A percentile compares a stretch with the other conserved stretches of the same genome.
Conservation (phyloP, 192 early-diverging fungal genomes). For the Coemansia sp. region DNA sequence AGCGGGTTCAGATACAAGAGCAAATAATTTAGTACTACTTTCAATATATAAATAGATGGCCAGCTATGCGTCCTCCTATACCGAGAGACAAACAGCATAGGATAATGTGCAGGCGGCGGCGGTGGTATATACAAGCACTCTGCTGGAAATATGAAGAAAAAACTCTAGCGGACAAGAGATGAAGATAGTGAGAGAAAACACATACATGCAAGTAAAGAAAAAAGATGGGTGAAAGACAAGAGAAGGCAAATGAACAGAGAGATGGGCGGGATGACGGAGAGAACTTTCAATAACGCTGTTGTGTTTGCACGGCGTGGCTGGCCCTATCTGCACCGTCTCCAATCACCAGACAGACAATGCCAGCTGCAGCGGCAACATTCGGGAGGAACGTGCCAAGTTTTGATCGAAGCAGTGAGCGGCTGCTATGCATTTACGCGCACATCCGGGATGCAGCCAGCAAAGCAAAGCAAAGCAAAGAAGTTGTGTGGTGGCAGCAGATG, state of each 20-base stretch:
- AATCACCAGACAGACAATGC: not conserved
- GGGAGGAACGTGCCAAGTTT: too few species aligned
- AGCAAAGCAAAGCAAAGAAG: not conserved
- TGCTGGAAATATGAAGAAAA: not conserved
- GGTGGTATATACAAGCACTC: not conserved
- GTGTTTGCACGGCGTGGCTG: too few species aligned
- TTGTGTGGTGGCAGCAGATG: not conserved
- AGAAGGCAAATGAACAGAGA: not conserved
- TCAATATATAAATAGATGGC: not conserved
- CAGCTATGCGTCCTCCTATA: not conserved
- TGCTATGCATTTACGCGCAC: not conserved
- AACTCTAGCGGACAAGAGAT: too few species aligned
- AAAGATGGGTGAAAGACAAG: not conserved
- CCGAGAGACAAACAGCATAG: too few species aligned
- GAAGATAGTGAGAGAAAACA: too few species aligned
- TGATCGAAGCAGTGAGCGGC: too few species aligned
- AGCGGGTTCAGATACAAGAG: not conserved
- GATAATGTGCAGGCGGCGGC: not conserved
- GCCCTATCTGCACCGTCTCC: too few species aligned
- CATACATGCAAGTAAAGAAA: not conserved
- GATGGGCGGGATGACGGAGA: not conserved
- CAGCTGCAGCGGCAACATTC: not conserved
- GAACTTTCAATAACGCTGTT: not conserved
- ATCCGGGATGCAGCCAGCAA: slow-evolving; percentile 1
- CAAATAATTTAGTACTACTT: not conserved